These are phyloP conservation scores for Penicillium nordicum DNA, from an alignment of 2,329 filamentous ascomycete genomes.

Conservation along the genomic window DNA sequence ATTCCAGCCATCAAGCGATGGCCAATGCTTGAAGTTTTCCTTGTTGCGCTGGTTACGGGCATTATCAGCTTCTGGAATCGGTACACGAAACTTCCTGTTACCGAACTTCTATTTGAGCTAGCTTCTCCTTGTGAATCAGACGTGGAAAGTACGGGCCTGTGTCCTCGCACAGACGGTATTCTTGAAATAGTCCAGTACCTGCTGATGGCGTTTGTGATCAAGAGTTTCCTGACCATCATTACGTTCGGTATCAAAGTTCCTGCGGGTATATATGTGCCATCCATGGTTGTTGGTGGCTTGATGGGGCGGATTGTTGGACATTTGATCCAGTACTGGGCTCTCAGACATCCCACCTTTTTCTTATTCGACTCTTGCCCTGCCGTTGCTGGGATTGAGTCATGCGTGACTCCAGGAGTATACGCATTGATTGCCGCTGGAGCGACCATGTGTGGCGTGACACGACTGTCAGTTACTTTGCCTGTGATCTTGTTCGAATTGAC, in stretches of 20 bases:
- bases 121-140: slow-evolving; percentile 76
- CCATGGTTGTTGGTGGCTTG: slow-evolving; percentile 95
- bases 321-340: slow-evolving; percentile 73
- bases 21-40: slow-evolving; percentile 79
- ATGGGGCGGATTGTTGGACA: slow-evolving; percentile 88
- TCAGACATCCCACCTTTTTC: slow-evolving; percentile 66
- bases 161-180: slow-evolving; percentile 74
- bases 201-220: slow-evolving; percentile 78
- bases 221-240: slow-evolving; percentile 80
- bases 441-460: slow-evolving; percentile 96
- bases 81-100: slow-evolving; percentile 83
- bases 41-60: slow-evolving; percentile 83
- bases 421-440: slow-evolving; percentile 90
- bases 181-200: slow-evolving; percentile 69
- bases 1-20: slow-evolving; percentile 75
- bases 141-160: slow-evolving; percentile 70
- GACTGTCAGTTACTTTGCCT: slow-evolving; percentile 85
- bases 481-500: slow-evolving; percentile 96
- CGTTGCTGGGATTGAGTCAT: slow-evolving; percentile 66
- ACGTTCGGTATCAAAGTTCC: slow-evolving; percentile 97
- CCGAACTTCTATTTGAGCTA: slow-evolving; percentile 84
- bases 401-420: slow-evolving; percentile 95
- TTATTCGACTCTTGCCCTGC: slow-evolving; percentile 73
- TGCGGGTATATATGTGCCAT: slow-evolving; percentile 94
- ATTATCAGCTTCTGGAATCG: slow-evolving; percentile 89